Percentiles rank a stretch among this genome's conserved stretches.
Conservation (phyloP, 805 yeast species). For the Babjeviella inositovora region DNA sequence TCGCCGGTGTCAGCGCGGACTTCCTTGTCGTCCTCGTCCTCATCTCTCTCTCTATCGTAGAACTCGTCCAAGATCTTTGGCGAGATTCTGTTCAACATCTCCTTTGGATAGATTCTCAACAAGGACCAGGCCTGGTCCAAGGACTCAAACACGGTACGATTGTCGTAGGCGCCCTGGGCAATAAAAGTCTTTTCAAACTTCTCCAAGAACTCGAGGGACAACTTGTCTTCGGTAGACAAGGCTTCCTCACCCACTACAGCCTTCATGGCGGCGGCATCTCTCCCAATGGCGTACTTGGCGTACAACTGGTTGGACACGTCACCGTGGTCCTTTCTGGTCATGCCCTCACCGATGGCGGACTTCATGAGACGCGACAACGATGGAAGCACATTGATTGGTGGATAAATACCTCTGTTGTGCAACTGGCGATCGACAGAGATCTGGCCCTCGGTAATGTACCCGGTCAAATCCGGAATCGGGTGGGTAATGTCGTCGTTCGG, state of each 20-base stretch:
- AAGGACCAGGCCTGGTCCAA: conserved; percentile 97
- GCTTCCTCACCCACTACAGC: conserved; percentile 99
- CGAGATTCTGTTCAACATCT: conserved; percentile 94
- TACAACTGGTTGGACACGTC: conserved; percentile 98
- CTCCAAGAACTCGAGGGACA: conserved; percentile 93
- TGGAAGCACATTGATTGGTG: conserved; percentile 97
- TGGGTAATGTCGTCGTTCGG: conserved; percentile 99
- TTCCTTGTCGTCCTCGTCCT: conserved; percentile 37
- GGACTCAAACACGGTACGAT: conserved; percentile 87
- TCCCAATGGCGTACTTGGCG: conserved; percentile 98
- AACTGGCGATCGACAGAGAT: conserved; percentile 94
- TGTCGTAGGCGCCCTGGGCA: conserved; percentile 92
- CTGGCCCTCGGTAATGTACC: conserved; percentile 99
- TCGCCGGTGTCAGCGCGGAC: too few relatives aligned
- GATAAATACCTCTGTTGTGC: conserved; percentile 92
- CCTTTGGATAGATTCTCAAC: conserved; percentile 97
- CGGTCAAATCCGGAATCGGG: conserved; percentile 99
- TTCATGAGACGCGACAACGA: conserved; percentile 97
- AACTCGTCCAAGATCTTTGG: conserved; percentile 94
- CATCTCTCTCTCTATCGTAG: conserved; percentile 77
- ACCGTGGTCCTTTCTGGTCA: conserved; percentile 99
- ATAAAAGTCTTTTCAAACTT: conserved; percentile 94
- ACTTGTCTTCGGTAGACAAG: conserved; percentile 89
- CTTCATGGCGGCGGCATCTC: conserved; percentile 99
- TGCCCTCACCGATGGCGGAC: conserved; percentile 99